Conservation (phyloP, 2,329 filamentous ascomycete genomes). For the Colletotrichum sp. region DNA sequence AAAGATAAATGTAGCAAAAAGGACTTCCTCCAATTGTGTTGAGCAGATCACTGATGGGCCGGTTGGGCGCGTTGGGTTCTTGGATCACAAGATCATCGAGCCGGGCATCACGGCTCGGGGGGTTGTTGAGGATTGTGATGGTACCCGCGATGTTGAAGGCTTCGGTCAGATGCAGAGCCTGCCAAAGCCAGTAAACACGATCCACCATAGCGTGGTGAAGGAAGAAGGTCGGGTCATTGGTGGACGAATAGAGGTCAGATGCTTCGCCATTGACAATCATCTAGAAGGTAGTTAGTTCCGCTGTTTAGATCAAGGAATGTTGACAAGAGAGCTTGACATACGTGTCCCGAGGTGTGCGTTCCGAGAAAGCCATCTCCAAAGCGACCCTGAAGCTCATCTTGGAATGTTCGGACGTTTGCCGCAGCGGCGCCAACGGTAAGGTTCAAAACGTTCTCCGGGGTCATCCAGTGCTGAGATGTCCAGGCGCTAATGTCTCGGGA, state of each 20-base stretch:
- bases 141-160: constrained; percentile 24
- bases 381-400: constrained; percentile 35
- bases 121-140: constrained; percentile 20
- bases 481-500: constrained; percentile 29
- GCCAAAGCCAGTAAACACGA: constrained; percentile 31
- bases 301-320: fast-evolving
- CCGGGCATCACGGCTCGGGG: constrained; percentile 24
- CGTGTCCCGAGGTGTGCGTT: constrained; percentile 30
- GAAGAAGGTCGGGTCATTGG: constrained; percentile 29
- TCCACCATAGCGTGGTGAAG: constrained; percentile 30
- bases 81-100: constrained; percentile 29
- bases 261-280: constrained; percentile 27
- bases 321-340: neutral
- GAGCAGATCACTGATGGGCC: constrained; percentile 35
- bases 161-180: constrained; percentile 22
- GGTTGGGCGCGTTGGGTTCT: constrained; percentile 25
- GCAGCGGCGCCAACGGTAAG: constrained; percentile 23
- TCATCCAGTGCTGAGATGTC: constrained; percentile 24
- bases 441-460: constrained; percentile 24
- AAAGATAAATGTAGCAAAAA: constrained; percentile 38
- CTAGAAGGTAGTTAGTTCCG: neutral
- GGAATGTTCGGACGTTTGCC: constrained; percentile 34
- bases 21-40: constrained; percentile 35
- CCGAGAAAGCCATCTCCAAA: constrained; percentile 31
- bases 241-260: constrained; percentile 30